A percentile compares a stretch with the other conserved stretches of the same genome.
Conservation (phyloP, 352 stramenopile genomes). For the Phytophthora citricola region DNA sequence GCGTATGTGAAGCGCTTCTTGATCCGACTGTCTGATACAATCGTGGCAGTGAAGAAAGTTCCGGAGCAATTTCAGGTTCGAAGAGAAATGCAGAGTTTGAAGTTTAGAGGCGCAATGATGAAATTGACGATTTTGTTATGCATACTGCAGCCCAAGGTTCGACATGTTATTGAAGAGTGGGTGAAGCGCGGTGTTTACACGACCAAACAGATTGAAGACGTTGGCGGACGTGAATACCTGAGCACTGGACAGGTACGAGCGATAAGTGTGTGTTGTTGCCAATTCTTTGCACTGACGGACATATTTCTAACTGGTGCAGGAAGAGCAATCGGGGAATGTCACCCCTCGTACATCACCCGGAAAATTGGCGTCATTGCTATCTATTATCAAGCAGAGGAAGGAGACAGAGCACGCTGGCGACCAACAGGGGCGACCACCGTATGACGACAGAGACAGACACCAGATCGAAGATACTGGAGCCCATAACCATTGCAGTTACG, state of each 20-base stretch:
- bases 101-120: not conserved
- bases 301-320: slow-evolving; percentile 2
- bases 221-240: slow-evolving; percentile 52
- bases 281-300: slow-evolving; percentile 1
- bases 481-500: slow-evolving; percentile 29
- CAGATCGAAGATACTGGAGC: slow-evolving; percentile 20
- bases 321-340: slow-evolving; percentile 39
- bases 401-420: slow-evolving; percentile 36
- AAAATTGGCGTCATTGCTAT: slow-evolving; percentile 79
- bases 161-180: slow-evolving; percentile 84
- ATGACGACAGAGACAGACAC: slow-evolving; percentile 23
- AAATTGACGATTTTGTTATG: slow-evolving; percentile 10
- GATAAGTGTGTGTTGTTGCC: not conserved
- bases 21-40: slow-evolving; percentile 78
- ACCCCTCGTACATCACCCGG: slow-evolving; percentile 52
- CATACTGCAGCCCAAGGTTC: slow-evolving; percentile 52
- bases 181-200: slow-evolving; percentile 76
- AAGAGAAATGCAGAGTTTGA: not conserved
- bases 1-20: slow-evolving; percentile 81
- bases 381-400: slow-evolving; percentile 88
- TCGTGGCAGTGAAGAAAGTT: slow-evolving; percentile 75
- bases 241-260: slow-evolving; percentile 25
- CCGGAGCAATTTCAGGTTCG: slow-evolving; percentile 65
- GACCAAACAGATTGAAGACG: slow-evolving; percentile 64
- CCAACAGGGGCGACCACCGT: slow-evolving; percentile 9